A percentile compares a stretch with the other conserved stretches of the same genome.
Conservation (phyloP, 1,139 yeast species). For the Debaryomyces sp. region DNA sequence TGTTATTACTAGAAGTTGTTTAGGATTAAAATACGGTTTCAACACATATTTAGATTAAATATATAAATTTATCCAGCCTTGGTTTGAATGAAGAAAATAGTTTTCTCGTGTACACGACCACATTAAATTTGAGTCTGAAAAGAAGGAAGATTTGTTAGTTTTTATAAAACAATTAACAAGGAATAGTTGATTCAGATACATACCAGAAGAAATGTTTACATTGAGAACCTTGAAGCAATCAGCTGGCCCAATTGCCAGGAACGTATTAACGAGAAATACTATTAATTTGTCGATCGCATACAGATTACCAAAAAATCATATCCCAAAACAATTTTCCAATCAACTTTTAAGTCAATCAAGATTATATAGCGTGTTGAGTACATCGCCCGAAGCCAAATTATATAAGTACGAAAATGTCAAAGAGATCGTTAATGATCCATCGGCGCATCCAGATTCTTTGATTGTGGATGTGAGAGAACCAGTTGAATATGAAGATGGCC, state of each 20-base stretch:
- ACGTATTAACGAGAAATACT: conserved; percentile 31
- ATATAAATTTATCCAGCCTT: neutral
- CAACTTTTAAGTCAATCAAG: conserved; percentile 14
- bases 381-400: conserved; percentile 48
- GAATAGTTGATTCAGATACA: neutral
- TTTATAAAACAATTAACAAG: neutral
- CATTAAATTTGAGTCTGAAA: neutral
- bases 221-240: conserved; percentile 11
- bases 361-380: conserved; percentile 33
- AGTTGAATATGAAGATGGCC: conserved; percentile 67
- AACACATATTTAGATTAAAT: conserved; percentile 11
- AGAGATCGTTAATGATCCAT: conserved; percentile 43
- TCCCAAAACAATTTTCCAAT: neutral
- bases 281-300: conserved; percentile 93
- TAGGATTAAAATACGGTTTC: conserved; percentile 13
- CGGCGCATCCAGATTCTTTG: conserved; percentile 44
- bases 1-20: conserved; percentile 2
- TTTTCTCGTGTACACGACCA: conserved; percentile 2
- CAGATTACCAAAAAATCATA: conserved; percentile 53
- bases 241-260: conserved; percentile 9
- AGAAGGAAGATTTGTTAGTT: neutral
- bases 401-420: conserved; percentile 63
- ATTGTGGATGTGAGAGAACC: conserved; percentile 94
- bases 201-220: conserved; percentile 9
- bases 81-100: neutral